These are phyloP conservation scores for Orobanche coerulescens DNA, from an alignment of 257 asterid genomes.

Conservation along the genomic window DNA sequence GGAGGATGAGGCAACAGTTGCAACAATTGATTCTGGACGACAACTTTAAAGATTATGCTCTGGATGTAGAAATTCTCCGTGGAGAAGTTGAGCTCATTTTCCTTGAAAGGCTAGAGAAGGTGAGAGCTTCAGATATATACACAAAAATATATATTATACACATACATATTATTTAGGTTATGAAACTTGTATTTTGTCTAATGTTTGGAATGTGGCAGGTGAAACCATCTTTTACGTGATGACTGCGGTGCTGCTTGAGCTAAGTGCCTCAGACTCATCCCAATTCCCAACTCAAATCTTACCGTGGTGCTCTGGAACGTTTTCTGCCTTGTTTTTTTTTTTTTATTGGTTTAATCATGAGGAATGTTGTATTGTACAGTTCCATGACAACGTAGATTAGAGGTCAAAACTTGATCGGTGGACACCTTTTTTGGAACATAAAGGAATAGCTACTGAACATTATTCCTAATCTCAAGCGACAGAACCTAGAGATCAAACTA, in stretches of 20 bases:
- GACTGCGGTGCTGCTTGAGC: conserved; percentile 8
- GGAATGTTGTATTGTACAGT: neutral
- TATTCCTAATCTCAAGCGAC: no score
- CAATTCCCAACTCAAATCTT: no score
- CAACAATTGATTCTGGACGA: conserved; percentile 41
- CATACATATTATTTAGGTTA: no score
- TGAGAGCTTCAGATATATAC: neutral
- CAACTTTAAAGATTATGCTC: conserved; percentile 41
- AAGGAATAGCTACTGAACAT: no score
- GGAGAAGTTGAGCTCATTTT: conserved; percentile 51
- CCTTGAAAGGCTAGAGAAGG: conserved; percentile 42
- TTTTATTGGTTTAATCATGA: neutral
- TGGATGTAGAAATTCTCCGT: conserved; percentile 57
- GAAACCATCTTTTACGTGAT: conserved; percentile 29
- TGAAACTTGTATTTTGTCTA: conserved; percentile 8
- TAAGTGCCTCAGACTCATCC: neutral
- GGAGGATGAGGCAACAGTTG: conserved; percentile 40
- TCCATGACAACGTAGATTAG: neutral
- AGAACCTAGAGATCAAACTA: neutral
- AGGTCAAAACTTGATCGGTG: no score
- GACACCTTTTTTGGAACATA: no score
- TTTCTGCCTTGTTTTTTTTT: neutral
- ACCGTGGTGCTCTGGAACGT: no score
- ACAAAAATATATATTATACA: no score
- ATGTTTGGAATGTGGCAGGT: conserved; percentile 27